Evolutionary conservation across 73 alveolate genomes (phyloP).

Genomic region (Breviolum minutum): DNA sequence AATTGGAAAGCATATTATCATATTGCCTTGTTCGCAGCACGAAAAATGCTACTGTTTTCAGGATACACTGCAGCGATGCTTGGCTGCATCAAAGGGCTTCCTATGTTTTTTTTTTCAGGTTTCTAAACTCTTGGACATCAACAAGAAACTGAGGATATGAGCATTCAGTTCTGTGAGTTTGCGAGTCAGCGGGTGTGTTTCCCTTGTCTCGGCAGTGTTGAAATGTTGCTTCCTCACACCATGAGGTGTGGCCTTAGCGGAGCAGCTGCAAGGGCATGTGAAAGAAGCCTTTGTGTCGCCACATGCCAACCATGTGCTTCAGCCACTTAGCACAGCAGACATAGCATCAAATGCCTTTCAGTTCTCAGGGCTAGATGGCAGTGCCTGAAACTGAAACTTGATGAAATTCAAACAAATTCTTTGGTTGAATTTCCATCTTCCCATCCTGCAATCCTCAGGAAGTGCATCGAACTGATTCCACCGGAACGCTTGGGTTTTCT

Average conservation of each 20-base stretch:
- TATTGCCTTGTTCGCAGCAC: too few relatives aligned
- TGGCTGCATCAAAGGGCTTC: neutral
- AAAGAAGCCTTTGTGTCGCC: slow-evolving; percentile 92
- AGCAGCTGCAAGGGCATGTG: slow-evolving; percentile 85
- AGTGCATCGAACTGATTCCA: slow-evolving; percentile 86
- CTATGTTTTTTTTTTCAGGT: too few relatives aligned
- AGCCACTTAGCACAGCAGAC: slow-evolving; percentile 11
- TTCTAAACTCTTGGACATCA: too few relatives aligned
- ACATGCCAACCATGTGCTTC: slow-evolving; percentile 90
- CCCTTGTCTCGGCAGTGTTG: neutral
- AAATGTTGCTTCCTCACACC: neutral
- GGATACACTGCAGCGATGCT: slow-evolving; percentile 82
- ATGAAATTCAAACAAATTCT: neutral
- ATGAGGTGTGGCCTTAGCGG: slow-evolving; percentile 70
- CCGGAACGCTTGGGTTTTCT: slow-evolving; percentile 86
- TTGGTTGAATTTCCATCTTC: neutral
- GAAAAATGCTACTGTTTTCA: neutral
- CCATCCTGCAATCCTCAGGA: slow-evolving; percentile 12
- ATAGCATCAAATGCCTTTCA: neutral
- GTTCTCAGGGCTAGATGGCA: neutral
- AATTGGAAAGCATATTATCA: too few relatives aligned
- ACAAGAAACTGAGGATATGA: too few relatives aligned
- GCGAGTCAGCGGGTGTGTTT: neutral
- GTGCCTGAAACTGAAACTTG: neutral
- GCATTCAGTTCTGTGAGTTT: neutral